Evolutionary conservation across 441 rosid species (phyloP).

Genomic region (Adansonia rubrostipa): DNA sequence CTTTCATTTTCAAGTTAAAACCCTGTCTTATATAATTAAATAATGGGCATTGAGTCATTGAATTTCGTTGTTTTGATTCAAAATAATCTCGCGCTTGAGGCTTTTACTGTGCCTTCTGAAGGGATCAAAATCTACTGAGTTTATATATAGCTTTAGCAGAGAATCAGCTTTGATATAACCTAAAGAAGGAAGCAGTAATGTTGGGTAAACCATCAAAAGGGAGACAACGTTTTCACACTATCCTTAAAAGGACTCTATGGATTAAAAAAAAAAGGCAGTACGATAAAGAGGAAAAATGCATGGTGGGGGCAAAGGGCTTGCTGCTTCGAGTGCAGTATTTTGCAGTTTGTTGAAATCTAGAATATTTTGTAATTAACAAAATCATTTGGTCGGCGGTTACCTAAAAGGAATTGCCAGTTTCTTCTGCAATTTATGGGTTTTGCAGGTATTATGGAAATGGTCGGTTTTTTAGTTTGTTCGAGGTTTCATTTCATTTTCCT

Average conservation of each 20-base stretch:
- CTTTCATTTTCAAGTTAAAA: background rate
- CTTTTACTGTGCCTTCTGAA: background rate
- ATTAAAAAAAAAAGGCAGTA: background rate
- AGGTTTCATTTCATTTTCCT: background rate
- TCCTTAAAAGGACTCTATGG: background rate
- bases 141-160: background rate
- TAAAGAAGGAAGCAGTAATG: background rate
- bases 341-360: conserved; percentile 49
- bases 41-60: background rate
- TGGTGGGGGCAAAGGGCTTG: background rate
- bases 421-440: conserved; percentile 34
- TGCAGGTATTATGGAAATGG: conserved; percentile 57
- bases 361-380: conserved; percentile 32
- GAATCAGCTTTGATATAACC: background rate
- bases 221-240: conserved; percentile 17
- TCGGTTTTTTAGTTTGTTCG: conserved; percentile 34
- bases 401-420: conserved; percentile 24
- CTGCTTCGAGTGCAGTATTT: conserved; percentile 12
- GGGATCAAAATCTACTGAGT: background rate
- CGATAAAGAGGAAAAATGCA: background rate
- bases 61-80: background rate
- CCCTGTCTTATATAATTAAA: background rate
- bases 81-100: background rate
- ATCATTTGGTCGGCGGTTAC: conserved; percentile 46
- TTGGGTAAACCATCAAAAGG: background rate